These are phyloP conservation scores for Diplodia sapinea DNA, from an alignment of 2,329 filamentous ascomycete genomes.

Conservation along the genomic window DNA sequence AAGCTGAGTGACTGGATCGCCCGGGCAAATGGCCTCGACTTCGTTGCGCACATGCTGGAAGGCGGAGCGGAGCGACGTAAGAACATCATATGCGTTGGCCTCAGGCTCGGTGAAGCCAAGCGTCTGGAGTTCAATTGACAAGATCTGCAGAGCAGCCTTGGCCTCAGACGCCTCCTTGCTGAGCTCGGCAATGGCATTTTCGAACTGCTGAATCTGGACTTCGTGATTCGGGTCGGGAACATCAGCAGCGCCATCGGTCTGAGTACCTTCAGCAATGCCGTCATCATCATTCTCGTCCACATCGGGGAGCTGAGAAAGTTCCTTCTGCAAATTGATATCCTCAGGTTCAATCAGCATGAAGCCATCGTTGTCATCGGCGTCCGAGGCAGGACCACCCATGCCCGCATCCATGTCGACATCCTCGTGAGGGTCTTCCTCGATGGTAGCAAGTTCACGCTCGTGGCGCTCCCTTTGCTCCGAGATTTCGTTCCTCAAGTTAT, in stretches of 20 bases:
- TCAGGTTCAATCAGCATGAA: slow-evolving; percentile 44
- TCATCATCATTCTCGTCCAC: slow-evolving; percentile 8
- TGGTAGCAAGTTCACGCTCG: slow-evolving; percentile 18
- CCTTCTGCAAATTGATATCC: slow-evolving; percentile 43
- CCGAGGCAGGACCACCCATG: slow-evolving; percentile 34
- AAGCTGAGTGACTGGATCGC: slow-evolving; percentile 44
- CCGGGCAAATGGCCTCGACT: slow-evolving; percentile 51
- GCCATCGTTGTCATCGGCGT: slow-evolving; percentile 36
- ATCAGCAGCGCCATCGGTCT: slow-evolving; percentile 20
- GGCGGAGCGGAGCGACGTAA: slow-evolving; percentile 50
- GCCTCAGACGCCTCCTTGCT: slow-evolving; percentile 48
- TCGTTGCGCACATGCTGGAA: slow-evolving; percentile 49
- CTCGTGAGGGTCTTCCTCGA: slow-evolving; percentile 31
- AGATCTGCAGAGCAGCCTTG: slow-evolving; percentile 49
- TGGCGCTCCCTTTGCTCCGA: slow-evolving; percentile 40
- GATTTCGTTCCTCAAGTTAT: slow-evolving; percentile 42
- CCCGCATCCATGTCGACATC: slow-evolving; percentile 37
- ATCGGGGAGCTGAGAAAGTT: slow-evolving; percentile 34
- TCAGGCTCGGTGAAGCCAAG: slow-evolving; percentile 49
- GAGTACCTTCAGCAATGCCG: slow-evolving; percentile 27
- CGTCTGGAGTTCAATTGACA: slow-evolving; percentile 52
- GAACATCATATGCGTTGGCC: slow-evolving; percentile 42
- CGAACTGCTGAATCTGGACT: slow-evolving; percentile 43
- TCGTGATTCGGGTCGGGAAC: slow-evolving; percentile 35
- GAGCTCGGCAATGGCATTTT: slow-evolving; percentile 50